Evolutionary conservation across 768 basidiomycete genomes (phyloP), one percentile per base, ranked within the genome.

Genomic region (Psilocybe sp.): DNA sequence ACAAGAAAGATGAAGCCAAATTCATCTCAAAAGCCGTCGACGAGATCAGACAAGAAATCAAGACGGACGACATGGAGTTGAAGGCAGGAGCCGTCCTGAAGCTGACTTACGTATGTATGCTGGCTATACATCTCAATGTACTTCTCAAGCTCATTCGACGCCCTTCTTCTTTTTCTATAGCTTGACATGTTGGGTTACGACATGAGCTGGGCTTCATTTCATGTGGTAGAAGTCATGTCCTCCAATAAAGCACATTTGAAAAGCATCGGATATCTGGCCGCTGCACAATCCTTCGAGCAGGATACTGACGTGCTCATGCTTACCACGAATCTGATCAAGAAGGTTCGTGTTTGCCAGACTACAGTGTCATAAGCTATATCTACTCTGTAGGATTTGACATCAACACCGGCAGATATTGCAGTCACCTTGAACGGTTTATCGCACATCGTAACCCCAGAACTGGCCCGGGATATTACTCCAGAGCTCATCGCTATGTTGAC

Each of bases 201-300:
- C 71, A 97, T 89, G 84, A 82, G 82, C 51, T 97, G 93, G 84
- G 95, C 95, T 40, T 91, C 97, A 7, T 99, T 99, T 61, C 85
- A 96, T 66, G 89, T 99, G 46, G 87, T 98, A 5, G 97, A 99
- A 64, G 93, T 96, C 66, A 99, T 99, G 97, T 93, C 93, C 34
- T 94, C 93, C 3, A 74, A 88, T 4, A 86, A 86, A 64, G 81
- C 87, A 57, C 95, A 98, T 69, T 77, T 98, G 57, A 99, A 99
- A 76, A 85, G 82, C 20, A 87, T 98, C 43, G 97, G 97, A 11
- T 98, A 99, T 68, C 86, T 99, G 18, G 97, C 90, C 1, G 94
- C 97, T 3, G 69, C 82, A 37, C 85, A 94, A 69, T 95, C 94
- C 1, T 99, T 98, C 66, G 79, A 85, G 39, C 82, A 92, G 58